Conservation (phyloP, 2,329 filamentous ascomycete genomes). For the Botrytis sinoallii region DNA sequence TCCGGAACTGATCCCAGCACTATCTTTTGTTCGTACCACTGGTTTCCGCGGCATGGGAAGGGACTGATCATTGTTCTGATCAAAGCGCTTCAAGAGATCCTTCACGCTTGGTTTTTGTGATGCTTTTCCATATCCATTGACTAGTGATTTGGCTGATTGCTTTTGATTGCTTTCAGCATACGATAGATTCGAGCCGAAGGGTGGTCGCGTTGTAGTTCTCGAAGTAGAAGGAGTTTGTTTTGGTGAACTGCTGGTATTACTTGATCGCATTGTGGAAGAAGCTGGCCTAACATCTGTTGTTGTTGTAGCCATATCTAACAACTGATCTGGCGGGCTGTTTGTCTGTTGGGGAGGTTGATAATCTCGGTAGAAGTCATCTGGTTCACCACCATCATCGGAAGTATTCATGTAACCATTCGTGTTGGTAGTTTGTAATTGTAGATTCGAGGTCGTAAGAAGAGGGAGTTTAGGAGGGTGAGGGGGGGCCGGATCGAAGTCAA, state of each 20-base stretch:
- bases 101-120: conserved; percentile 61
- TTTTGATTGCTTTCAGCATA: conserved; percentile 45
- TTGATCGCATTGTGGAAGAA: conserved; percentile 45
- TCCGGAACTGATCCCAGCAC: conserved; percentile 20
- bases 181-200: conserved; percentile 54
- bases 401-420: conserved; percentile 29
- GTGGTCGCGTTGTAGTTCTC: conserved; percentile 44
- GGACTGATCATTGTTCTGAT: conserved; percentile 53
- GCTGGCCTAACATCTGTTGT: conserved; percentile 43
- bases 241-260: conserved; percentile 49
- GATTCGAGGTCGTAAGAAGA: conserved; percentile 33
- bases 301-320: conserved; percentile 33
- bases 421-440: conserved; percentile 25
- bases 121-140: conserved; percentile 29
- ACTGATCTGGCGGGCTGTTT: conserved; percentile 25
- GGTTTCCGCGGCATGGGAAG: conserved; percentile 37
- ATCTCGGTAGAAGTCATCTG: conserved; percentile 51
- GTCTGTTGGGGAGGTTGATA: conserved; percentile 40
- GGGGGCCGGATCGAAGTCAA: conserved; percentile 27
- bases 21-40: conserved; percentile 26
- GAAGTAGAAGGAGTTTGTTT: conserved; percentile 45
- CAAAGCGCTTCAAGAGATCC: conserved; percentile 76
- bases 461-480: conserved; percentile 33
- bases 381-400: conserved; percentile 34
- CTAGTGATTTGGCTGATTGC: conserved; percentile 29